phyloP scores from a whole-genome alignment of 2,329 filamentous ascomycete genomes.

The Tolypocladium endophyticum region DNA sequence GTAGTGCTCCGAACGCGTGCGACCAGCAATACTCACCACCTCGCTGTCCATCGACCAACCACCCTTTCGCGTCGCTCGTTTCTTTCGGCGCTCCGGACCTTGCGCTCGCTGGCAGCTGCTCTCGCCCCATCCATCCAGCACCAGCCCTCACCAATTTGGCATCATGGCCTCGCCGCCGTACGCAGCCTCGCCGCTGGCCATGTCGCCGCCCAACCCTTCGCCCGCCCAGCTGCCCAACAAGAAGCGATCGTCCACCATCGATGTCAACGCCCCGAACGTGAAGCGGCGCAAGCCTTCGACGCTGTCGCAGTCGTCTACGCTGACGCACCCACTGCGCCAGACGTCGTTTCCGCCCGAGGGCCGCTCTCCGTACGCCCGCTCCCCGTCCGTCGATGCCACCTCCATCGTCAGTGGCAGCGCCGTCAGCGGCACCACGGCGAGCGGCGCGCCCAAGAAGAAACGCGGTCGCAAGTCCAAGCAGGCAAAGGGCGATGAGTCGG shows the following conservation, averaged over 20 bases:
- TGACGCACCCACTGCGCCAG: slow-evolving; percentile 62
- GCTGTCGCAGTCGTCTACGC: slow-evolving; percentile 43
- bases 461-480: slow-evolving; percentile 51
- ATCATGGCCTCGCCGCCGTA: slow-evolving; percentile 47
- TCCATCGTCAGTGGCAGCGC: slow-evolving; percentile 53
- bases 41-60: slow-evolving; percentile 3
- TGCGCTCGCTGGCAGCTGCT: neutral
- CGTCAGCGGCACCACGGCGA: slow-evolving; percentile 33
- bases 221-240: slow-evolving; percentile 42
- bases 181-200: slow-evolving; percentile 37
- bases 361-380: slow-evolving; percentile 47
- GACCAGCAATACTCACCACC: neutral
- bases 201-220: slow-evolving; percentile 44
- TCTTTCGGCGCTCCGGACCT: neutral
- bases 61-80: neutral
- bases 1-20: neutral
- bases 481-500: slow-evolving; percentile 30
- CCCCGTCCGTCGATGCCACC: slow-evolving; percentile 52
- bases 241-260: slow-evolving; percentile 48
- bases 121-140: too few relatives aligned
- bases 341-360: slow-evolving; percentile 67
- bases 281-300: slow-evolving; percentile 65
- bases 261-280: slow-evolving; percentile 36
- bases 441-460: slow-evolving; percentile 44
- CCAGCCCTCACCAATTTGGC: slow-evolving; percentile 1